Evolutionary conservation across 169 alveolate species (phyloP).

Genomic region (Babesia bigemina): DNA sequence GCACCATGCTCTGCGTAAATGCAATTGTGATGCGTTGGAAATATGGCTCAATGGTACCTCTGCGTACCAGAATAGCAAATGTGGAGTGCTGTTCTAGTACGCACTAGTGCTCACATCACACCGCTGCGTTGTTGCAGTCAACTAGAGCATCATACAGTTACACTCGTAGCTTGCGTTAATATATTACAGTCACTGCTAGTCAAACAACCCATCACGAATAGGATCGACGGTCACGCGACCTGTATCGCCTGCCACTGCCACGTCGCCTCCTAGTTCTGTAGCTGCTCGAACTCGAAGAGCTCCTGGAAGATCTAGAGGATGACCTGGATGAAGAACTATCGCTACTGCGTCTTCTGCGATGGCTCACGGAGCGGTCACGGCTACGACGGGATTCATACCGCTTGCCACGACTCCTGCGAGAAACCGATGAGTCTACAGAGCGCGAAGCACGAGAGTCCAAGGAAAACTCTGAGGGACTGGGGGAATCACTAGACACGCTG

Average conservation of each 20-base stretch:
- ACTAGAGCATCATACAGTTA: too few relatives aligned
- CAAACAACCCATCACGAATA: not conserved
- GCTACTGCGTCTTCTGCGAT: slow-evolving; percentile 3
- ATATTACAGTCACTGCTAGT: too few relatives aligned
- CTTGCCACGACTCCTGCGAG: not conserved
- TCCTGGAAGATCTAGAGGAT: not conserved
- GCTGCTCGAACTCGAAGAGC: not conserved
- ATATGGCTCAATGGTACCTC: too few relatives aligned
- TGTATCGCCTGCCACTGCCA: not conserved
- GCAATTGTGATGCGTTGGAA: too few relatives aligned
- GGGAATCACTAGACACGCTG: slow-evolving; percentile 13
- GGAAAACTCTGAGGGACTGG: not conserved
- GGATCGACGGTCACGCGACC: slow-evolving; percentile 11
- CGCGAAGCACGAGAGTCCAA: not conserved
- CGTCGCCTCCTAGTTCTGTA: not conserved
- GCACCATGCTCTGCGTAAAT: too few relatives aligned
- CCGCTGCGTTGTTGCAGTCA: too few relatives aligned
- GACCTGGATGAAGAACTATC: not conserved
- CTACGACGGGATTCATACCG: not conserved
- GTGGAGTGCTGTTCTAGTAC: too few relatives aligned
- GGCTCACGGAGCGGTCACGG: not conserved
- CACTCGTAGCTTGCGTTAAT: too few relatives aligned
- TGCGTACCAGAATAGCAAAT: too few relatives aligned
- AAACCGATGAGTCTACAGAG: not conserved
- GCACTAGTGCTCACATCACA: too few relatives aligned